Evolutionary conservation across 2,329 filamentous ascomycete genomes (phyloP).

Genomic region (Chalaropsis ovoidea): DNA sequence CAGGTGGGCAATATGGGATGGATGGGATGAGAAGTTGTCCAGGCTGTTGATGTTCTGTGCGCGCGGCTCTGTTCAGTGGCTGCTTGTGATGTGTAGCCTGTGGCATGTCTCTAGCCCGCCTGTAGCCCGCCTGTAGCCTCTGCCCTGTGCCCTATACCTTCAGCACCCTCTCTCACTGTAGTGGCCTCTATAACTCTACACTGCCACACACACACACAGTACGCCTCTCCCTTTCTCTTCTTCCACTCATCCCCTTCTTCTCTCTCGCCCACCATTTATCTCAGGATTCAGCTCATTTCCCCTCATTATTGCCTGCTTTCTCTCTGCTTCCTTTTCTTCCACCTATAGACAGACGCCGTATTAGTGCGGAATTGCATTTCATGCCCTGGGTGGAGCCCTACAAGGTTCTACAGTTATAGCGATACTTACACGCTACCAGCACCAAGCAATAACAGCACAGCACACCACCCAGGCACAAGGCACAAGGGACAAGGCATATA

Average conservation of each 20-base stretch:
- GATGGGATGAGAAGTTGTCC: neutral
- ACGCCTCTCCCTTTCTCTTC: too few species aligned
- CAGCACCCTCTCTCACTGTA: neutral
- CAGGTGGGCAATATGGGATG: neutral
- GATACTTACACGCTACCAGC: neutral
- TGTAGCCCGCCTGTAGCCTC: neutral
- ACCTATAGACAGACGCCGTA: too few species aligned
- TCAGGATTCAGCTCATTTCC: neutral
- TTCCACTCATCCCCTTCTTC: neutral
- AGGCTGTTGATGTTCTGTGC: too few species aligned
- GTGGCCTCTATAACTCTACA: neutral
- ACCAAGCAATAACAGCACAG: neutral
- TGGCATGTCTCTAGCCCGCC: neutral
- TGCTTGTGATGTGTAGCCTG: too few species aligned
- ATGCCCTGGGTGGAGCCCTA: neutral
- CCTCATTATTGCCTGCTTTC: neutral
- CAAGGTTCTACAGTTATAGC: neutral
- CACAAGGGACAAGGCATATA: slow-evolving; percentile 1
- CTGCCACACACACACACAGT: too few species aligned
- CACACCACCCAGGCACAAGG: neutral
- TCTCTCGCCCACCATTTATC: neutral
- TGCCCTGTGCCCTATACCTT: neutral
- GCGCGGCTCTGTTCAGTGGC: too few species aligned
- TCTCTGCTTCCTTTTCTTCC: neutral
- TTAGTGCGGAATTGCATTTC: too few species aligned